Evolutionary conservation across 2,329 filamentous ascomycete species (phyloP).

Genomic region (Colletotrichum tropicale): DNA sequence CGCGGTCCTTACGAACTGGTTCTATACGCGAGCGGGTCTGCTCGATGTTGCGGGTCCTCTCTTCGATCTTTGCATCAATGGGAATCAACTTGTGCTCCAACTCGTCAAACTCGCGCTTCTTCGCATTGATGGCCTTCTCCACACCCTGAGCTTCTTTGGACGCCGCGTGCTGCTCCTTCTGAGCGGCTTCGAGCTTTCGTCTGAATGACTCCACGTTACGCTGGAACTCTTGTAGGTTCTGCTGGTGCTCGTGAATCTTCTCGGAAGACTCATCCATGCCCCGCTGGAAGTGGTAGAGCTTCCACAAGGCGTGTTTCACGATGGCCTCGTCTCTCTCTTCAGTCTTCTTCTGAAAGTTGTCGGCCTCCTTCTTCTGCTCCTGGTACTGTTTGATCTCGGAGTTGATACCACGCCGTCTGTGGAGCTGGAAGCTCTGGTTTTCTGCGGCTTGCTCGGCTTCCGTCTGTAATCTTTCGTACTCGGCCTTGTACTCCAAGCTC

Average conservation of each 20-base stretch:
- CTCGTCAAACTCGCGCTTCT: constrained; percentile 87
- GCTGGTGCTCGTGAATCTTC: constrained; percentile 91
- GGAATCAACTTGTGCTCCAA: constrained; percentile 86
- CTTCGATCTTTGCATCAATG: constrained; percentile 88
- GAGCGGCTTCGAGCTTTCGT: constrained; percentile 77
- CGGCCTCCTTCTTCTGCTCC: constrained; percentile 94
- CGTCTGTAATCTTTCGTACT: constrained; percentile 89
- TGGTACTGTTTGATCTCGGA: constrained; percentile 98
- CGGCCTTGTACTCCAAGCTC: constrained; percentile 90
- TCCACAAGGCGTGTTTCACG: constrained; percentile 94
- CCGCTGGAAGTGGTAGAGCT: constrained; percentile 92
- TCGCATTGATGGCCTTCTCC: constrained; percentile 84
- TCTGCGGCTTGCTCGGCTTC: constrained; percentile 88
- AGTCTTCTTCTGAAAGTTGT: constrained; percentile 89
- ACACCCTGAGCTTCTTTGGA: constrained; percentile 78
- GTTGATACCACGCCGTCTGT: constrained; percentile 91
- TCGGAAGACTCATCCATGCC: constrained; percentile 90
- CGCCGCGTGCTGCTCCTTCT: constrained; percentile 80
- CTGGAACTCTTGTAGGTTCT: constrained; percentile 90
- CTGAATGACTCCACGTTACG: constrained; percentile 88
- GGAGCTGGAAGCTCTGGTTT: constrained; percentile 86
- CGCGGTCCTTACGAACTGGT: constrained; percentile 76
- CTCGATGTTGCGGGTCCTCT: constrained; percentile 74
- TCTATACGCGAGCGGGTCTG: constrained; percentile 71
- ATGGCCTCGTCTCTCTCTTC: constrained; percentile 91